Conservation (phyloP, 1,284 basidiomycete genomes). For the Microstroma glucosiphilum region DNA sequence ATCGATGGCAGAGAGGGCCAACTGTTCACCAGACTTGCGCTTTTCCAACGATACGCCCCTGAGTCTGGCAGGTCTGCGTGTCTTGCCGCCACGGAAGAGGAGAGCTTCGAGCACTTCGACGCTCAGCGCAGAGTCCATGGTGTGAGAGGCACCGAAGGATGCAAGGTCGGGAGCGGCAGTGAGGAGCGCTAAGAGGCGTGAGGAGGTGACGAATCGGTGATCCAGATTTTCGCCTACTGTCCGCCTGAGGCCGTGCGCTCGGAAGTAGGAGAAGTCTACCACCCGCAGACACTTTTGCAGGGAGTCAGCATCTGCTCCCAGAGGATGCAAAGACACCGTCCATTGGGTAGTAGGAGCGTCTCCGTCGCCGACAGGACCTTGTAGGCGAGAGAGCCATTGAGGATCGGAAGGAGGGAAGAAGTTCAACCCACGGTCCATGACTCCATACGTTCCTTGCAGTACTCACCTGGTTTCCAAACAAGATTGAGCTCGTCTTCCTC, state of each 20-base stretch:
- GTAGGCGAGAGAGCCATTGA: background rate
- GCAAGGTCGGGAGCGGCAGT: slow-evolving; percentile 37
- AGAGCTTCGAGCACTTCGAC: slow-evolving; percentile 47
- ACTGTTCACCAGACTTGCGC: background rate
- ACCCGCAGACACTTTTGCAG: slow-evolving; percentile 38
- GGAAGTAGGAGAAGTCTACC: slow-evolving; percentile 74
- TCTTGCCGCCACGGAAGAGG: slow-evolving; percentile 5
- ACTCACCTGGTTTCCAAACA: slow-evolving; percentile 1
- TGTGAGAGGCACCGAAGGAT: slow-evolving; percentile 44
- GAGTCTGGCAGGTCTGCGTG: background rate
- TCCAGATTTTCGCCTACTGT: slow-evolving; percentile 82
- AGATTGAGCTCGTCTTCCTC: background rate
- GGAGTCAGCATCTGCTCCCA: background rate
- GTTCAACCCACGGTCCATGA: background rate
- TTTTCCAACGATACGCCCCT: slow-evolving; percentile 1
- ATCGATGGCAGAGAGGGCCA: slow-evolving; percentile 1
- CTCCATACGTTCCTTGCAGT: background rate
- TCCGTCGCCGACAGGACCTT: background rate
- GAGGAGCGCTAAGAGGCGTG: slow-evolving; percentile 59
- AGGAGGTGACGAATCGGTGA: slow-evolving; percentile 84
- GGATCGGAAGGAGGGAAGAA: too few relatives aligned
- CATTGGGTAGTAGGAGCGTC: background rate
- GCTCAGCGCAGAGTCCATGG: slow-evolving; percentile 47
- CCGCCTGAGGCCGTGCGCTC: slow-evolving; percentile 86
- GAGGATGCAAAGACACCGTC: slow-evolving; percentile 1